Evolutionary conservation across 495 filamentous ascomycete species (phyloP).

Genomic region (Hypoxylon intermedium): DNA sequence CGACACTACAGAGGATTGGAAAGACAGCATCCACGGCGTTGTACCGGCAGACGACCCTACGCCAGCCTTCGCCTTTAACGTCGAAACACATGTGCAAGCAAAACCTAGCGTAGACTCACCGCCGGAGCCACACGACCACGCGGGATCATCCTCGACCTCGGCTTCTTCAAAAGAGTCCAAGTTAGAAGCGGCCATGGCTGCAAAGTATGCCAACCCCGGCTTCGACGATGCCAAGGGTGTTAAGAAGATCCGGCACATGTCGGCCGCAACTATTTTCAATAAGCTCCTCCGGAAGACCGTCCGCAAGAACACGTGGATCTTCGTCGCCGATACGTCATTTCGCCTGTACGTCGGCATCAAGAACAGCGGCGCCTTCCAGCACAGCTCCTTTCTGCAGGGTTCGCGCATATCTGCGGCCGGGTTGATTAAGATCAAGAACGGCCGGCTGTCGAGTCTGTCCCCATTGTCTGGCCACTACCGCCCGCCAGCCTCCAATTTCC

Average conservation of each 20-base stretch:
- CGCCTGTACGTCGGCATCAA: constrained; percentile 93
- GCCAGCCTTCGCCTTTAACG: constrained; percentile 54
- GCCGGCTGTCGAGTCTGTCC: constrained; percentile 65
- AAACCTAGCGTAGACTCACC: constrained; percentile 25
- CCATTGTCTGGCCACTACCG: constrained; percentile 84
- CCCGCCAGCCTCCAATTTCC: constrained; percentile 79
- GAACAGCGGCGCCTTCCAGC: constrained; percentile 85
- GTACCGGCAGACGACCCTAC: constrained; percentile 68
- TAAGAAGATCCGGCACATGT: constrained; percentile 71
- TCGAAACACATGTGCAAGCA: constrained; percentile 26
- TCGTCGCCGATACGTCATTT: constrained; percentile 85
- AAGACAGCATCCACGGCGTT: constrained; percentile 80
- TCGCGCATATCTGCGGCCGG: constrained; percentile 82
- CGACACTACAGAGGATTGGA: constrained; percentile 75
- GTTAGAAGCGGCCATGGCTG: constrained; percentile 50
- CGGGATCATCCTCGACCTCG: constrained; percentile 15
- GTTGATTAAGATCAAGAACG: constrained; percentile 82
- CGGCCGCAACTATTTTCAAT: constrained; percentile 71
- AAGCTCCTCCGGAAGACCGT: constrained; percentile 73
- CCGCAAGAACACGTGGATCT: constrained; percentile 87
- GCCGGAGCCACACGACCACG: constrained; percentile 14
- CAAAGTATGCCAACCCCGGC: constrained; percentile 61
- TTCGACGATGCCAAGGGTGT: constrained; percentile 63
- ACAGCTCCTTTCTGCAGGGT: constrained; percentile 86
- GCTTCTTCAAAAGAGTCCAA: constrained; percentile 37